A percentile compares a stretch with the other conserved stretches of the same genome.
Evolutionary conservation across 768 basidiomycete genomes (phyloP).

Genomic region (Gautieria morchelliformis): DNA sequence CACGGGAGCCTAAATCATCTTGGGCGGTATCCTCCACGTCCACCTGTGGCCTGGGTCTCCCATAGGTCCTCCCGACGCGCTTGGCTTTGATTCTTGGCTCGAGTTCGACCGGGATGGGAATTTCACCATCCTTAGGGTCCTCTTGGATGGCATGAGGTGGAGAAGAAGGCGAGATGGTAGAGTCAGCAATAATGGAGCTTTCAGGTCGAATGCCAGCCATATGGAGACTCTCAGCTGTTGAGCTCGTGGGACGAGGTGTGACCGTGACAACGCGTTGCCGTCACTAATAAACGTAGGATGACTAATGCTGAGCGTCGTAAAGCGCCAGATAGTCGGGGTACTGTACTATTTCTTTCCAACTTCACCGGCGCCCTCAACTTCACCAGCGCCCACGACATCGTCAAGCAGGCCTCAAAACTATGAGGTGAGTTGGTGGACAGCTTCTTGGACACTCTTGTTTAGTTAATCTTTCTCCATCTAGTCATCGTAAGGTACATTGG

Average conservation of each 20-base stretch:
- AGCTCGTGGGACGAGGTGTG: not conserved
- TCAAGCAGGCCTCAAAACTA: conserved; percentile 4
- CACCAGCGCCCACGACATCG: not conserved
- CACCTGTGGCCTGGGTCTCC: not conserved
- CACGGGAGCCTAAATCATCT: not conserved
- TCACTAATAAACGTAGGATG: not conserved
- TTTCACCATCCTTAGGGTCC: not conserved
- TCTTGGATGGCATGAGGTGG: not conserved
- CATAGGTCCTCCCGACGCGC: conserved; percentile 8
- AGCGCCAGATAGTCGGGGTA: conserved; percentile 1
- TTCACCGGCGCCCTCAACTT: not conserved
- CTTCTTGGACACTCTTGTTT: not conserved
- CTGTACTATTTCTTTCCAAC: conserved; percentile 4
- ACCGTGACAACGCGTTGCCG: conserved; percentile 7
- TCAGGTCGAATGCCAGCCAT: conserved; percentile 1
- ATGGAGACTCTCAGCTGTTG: not conserved
- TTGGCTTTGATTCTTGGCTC: not conserved
- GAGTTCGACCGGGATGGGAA: not conserved
- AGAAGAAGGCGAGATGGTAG: conserved; percentile 2
- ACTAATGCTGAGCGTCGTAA: not conserved
- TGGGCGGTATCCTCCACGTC: not conserved
- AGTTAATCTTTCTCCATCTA: conserved; percentile 19
- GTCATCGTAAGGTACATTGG: conserved; percentile 69
- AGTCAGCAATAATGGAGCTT: conserved; percentile 4
- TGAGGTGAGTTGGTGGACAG: conserved; percentile 5